phyloP scores from a whole-genome alignment of 2,329 filamentous ascomycete genomes.

The Pestalotiopsis sp. region DNA sequence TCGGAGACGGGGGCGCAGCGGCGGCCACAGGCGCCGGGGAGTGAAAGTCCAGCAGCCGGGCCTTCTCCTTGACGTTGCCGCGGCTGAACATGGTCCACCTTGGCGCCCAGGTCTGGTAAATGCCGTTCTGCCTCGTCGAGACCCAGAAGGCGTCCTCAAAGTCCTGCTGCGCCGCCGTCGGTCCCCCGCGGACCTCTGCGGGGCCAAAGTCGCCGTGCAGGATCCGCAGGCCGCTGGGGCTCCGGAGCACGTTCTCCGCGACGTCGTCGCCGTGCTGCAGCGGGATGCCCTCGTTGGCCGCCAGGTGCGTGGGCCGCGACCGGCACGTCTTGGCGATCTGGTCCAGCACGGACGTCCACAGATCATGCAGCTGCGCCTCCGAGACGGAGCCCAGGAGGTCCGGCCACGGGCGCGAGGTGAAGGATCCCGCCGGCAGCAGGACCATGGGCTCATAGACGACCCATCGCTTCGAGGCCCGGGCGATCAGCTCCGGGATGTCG shows the following conservation, averaged over 20 bases:
- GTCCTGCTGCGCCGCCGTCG: constrained; percentile 43
- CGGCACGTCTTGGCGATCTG: constrained; percentile 43
- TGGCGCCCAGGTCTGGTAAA: constrained; percentile 85
- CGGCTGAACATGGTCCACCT: constrained; percentile 92
- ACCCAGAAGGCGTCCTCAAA: constrained; percentile 78
- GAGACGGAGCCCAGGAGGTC: constrained; percentile 29
- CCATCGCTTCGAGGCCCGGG: constrained; percentile 57
- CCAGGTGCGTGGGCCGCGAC: constrained; percentile 55
- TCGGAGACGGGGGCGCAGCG: background rate
- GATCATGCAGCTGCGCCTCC: constrained; percentile 15
- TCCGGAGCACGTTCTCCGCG: constrained; percentile 71
- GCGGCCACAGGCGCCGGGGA: background rate
- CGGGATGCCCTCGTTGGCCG: constrained; percentile 65
- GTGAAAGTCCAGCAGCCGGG: constrained; percentile 65
- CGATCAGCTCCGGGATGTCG: constrained; percentile 34
- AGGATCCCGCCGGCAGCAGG: constrained; percentile 61
- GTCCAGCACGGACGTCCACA: constrained; percentile 54
- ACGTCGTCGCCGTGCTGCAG: constrained; percentile 32
- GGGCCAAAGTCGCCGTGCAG: constrained; percentile 78
- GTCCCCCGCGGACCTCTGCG: constrained; percentile 18
- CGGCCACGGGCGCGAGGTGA: constrained; percentile 45
- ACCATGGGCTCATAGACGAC: constrained; percentile 64
- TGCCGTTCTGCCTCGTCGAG: constrained; percentile 74
- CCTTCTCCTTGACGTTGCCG: constrained; percentile 89
- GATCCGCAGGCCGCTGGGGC: constrained; percentile 69